Percentiles rank a stretch among this genome's conserved stretches.
Conservation (phyloP, 192 early-diverging fungal genomes). For the Linnemannia schmuckeri region DNA sequence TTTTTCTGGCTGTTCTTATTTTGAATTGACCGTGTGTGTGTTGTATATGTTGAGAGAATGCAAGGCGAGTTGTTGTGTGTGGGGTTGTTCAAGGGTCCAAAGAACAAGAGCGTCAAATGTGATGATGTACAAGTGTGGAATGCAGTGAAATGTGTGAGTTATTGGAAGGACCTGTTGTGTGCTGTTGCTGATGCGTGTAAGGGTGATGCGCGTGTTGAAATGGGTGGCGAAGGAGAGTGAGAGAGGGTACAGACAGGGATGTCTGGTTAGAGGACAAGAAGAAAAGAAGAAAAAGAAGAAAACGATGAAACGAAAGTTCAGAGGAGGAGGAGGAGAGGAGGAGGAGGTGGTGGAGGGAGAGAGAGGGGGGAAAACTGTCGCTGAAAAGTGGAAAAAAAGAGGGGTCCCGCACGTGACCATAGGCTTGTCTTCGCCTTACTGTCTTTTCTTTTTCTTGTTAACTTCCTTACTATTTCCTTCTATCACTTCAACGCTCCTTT, state of each 20-base stretch:
- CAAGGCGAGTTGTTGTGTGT: neutral
- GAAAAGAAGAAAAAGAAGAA: neutral
- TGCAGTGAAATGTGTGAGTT: neutral
- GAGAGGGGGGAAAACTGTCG: neutral
- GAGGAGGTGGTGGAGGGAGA: neutral
- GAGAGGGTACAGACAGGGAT: neutral
- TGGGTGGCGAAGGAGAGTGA: neutral
- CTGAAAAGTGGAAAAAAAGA: neutral
- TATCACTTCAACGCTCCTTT: no score
- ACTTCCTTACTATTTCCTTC: neutral
- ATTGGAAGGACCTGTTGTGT: neutral
- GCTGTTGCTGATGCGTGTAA: neutral
- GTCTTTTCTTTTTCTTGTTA: neutral
- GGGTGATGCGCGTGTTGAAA: neutral
- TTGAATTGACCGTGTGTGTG: neutral
- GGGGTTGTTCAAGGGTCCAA: neutral
- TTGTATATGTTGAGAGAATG: neutral
- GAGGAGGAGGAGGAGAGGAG: neutral
- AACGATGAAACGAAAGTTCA: constrained; percentile 6
- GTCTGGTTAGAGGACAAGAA: neutral
- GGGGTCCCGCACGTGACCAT: neutral
- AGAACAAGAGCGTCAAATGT: neutral
- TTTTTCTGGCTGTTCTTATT: neutral
- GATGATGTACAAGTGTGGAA: neutral
- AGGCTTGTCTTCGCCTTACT: neutral